These are phyloP conservation scores for Astathelohania contejeani DNA, from an alignment of 371 early-diverging fungal species.

Conservation along the genomic window DNA sequence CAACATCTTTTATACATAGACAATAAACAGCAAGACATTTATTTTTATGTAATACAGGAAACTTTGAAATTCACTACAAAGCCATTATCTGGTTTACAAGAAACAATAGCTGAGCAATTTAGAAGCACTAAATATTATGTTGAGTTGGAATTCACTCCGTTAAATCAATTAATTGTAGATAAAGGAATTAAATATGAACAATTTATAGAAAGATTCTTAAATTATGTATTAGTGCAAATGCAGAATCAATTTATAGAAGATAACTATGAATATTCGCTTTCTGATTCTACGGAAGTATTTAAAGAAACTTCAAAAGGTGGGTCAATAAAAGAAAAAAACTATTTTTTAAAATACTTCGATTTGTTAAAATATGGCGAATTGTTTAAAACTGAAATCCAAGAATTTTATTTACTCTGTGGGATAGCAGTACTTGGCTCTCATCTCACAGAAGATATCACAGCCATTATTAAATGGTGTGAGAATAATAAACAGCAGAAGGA, in stretches of 20 bases:
- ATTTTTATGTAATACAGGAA: constrained; percentile 31
- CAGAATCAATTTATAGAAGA: too few species aligned
- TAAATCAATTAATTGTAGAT: neutral
- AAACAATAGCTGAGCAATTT: constrained; percentile 23
- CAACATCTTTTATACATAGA: constrained; percentile 23
- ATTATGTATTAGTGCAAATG: neutral
- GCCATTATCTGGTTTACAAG: neutral
- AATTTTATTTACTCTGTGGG: constrained; percentile 6
- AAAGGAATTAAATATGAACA: constrained; percentile 3
- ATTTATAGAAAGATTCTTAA: constrained; percentile 11
- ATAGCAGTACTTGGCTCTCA: neutral
- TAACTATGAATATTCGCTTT: neutral
- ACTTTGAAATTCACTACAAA: constrained; percentile 11
- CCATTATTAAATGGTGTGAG: too few species aligned
- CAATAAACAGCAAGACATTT: constrained; percentile 13
- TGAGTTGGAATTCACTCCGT: neutral
- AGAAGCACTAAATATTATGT: constrained; percentile 20
- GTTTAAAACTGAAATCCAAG: constrained; percentile 6
- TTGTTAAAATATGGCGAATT: constrained; percentile 13
- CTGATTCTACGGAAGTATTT: too few species aligned
- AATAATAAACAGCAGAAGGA: neutral
- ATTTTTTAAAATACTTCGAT: too few species aligned
- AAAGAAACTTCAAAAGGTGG: too few species aligned
- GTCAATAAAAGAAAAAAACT: too few species aligned
- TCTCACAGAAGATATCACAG: too few species aligned